Evolutionary conservation across 192 early-diverging fungal genomes (phyloP).

Genomic region (Rhizophagus clarus): DNA sequence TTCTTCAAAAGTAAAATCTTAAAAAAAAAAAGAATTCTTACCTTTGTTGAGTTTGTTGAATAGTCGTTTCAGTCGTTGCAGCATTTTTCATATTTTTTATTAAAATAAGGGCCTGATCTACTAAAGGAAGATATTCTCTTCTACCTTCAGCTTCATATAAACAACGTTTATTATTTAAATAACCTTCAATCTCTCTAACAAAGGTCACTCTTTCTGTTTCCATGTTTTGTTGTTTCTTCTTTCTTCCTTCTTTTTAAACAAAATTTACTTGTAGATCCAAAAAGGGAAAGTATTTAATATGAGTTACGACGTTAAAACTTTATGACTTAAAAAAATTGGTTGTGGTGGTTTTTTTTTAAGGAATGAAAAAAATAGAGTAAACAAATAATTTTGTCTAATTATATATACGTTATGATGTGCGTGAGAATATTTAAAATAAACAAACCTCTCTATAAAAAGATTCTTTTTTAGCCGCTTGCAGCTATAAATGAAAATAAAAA

Average conservation of each 20-base stretch:
- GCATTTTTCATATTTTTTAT: neutral
- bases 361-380: too few relatives aligned
- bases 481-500: neutral
- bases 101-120: neutral
- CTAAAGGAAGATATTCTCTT: slow-evolving; percentile 11
- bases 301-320: too few relatives aligned
- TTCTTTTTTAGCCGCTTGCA: neutral
- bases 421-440: neutral
- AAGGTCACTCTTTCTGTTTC: neutral
- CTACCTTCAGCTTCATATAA: slow-evolving; percentile 14
- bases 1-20: too few relatives aligned
- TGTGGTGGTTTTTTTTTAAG: too few relatives aligned
- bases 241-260: neutral
- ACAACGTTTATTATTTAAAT: slow-evolving; percentile 9
- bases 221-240: neutral
- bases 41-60: neutral
- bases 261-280: neutral
- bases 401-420: neutral
- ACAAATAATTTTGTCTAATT: too few relatives aligned
- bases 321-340: too few relatives aligned
- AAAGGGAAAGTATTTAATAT: neutral
- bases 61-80: neutral
- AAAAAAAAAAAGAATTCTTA: neutral
- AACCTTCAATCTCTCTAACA: slow-evolving; percentile 14
- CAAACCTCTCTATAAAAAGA: neutral